Conservation (phyloP, 305 asterid genomes). For the Fraxinus ornus region DNA sequence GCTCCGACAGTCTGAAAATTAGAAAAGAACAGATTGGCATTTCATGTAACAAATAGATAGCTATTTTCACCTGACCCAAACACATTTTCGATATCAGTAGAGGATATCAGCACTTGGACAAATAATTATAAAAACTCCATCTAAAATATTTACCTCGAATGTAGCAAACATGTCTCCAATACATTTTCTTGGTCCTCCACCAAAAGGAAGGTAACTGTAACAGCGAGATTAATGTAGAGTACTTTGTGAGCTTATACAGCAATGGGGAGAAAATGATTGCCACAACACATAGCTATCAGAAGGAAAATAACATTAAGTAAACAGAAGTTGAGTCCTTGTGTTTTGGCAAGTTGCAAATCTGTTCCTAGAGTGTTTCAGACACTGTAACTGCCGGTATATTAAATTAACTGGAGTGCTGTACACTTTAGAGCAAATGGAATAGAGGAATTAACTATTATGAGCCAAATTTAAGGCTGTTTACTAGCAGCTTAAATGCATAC, state of each 20-base stretch:
- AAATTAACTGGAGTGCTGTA: background rate
- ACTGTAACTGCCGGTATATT: background rate
- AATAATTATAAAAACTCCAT: constrained; percentile 4
- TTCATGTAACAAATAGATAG: background rate
- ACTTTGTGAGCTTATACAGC: constrained; percentile 11
- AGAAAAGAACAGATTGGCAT: constrained; percentile 12
- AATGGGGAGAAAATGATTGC: background rate
- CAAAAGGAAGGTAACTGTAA: constrained; percentile 91
- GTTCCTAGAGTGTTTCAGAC: background rate
- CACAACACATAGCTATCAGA: background rate
- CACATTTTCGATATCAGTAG: background rate
- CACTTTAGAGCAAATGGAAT: background rate
- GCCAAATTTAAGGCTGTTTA: background rate
- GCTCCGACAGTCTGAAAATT: constrained; percentile 69
- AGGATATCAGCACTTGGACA: background rate
- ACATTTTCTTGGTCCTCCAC: constrained; percentile 99
- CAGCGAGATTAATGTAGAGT: constrained; percentile 18
- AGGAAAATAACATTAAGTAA: background rate
- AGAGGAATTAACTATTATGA: background rate
- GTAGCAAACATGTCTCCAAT: constrained; percentile 97
- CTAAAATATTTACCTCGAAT: constrained; percentile 63
- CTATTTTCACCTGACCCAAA: background rate
- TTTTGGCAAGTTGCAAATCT: background rate
- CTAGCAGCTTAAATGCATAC: background rate
- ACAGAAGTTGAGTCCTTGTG: background rate